phyloP scores from a whole-genome alignment of 352 stramenopile species.

The Globisporangium nunn region DNA sequence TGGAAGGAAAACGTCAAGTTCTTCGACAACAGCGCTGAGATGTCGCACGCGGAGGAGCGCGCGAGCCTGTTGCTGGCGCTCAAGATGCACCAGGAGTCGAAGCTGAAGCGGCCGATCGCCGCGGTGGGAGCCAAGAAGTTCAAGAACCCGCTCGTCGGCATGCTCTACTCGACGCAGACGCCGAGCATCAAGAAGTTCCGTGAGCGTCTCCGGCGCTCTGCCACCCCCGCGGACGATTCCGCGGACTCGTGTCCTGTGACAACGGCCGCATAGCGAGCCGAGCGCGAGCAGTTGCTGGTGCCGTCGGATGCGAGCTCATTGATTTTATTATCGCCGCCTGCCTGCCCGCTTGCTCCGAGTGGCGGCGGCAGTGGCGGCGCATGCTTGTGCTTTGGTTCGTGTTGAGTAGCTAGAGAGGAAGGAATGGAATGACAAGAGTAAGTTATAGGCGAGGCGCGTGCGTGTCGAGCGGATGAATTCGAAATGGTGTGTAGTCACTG shows the following conservation, averaged over 20 bases:
- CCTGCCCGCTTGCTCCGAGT: neutral
- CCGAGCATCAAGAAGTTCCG: slow-evolving; percentile 67
- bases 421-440: slow-evolving; percentile 2
- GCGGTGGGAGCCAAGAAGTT: slow-evolving; percentile 32
- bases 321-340: slow-evolving; percentile 8
- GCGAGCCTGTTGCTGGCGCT: slow-evolving; percentile 47
- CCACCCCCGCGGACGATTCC: slow-evolving; percentile 10
- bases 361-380: neutral
- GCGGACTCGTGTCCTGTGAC: slow-evolving; percentile 25
- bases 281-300: neutral
- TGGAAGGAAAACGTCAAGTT: slow-evolving; percentile 86
- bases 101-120: slow-evolving; percentile 24
- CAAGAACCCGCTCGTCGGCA: slow-evolving; percentile 47
- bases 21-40: slow-evolving; percentile 47
- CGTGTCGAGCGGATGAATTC: neutral
- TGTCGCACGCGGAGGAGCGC: slow-evolving; percentile 54
- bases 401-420: neutral
- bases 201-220: slow-evolving; percentile 43
- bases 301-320: neutral
- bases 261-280: slow-evolving; percentile 17
- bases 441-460: slow-evolving; percentile 4
- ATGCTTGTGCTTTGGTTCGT: slow-evolving; percentile 3
- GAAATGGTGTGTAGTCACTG: no score
- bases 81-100: slow-evolving; percentile 47
- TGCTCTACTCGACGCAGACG: slow-evolving; percentile 50